These are phyloP conservation scores for Daphne laureola DNA, from an alignment of 441 rosid species.

Conservation along the genomic window DNA sequence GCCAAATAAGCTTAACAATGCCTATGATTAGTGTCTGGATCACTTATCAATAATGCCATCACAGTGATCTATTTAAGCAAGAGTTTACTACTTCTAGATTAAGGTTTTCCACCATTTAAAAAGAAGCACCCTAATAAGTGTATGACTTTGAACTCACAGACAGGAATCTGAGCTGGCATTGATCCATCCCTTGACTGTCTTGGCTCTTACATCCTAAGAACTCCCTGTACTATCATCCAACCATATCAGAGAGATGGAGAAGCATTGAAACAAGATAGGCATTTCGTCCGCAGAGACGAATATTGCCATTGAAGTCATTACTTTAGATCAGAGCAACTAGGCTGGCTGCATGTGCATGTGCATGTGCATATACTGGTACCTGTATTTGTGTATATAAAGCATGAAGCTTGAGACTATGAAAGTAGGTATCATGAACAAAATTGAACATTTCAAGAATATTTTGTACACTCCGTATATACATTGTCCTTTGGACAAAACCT, in stretches of 20 bases:
- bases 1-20: slow-evolving; percentile 2
- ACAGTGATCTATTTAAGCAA: too few species aligned
- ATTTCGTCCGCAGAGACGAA: slow-evolving; percentile 8
- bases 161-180: slow-evolving; percentile 25
- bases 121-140: too few species aligned
- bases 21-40: neutral
- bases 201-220: slow-evolving; percentile 1
- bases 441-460: too few species aligned
- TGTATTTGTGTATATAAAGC: too few species aligned
- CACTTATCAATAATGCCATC: too few species aligned
- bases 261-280: slow-evolving; percentile 4
- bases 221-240: slow-evolving; percentile 9
- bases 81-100: too few species aligned
- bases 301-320: slow-evolving; percentile 9
- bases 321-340: slow-evolving; percentile 10
- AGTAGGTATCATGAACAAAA: too few species aligned
- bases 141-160: slow-evolving; percentile 22
- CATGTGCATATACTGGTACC: too few species aligned
- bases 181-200: slow-evolving; percentile 6
- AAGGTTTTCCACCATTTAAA: too few species aligned
- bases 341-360: too few species aligned
- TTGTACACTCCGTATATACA: slow-evolving; percentile 20
- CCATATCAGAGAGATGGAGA: slow-evolving; percentile 4
- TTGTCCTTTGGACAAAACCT: neutral
- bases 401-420: too few species aligned